Evolutionary conservation across 495 filamentous ascomycete species (phyloP), one percentile per base, ranked within the genome.

Genomic region (Ramalina intermedia): DNA sequence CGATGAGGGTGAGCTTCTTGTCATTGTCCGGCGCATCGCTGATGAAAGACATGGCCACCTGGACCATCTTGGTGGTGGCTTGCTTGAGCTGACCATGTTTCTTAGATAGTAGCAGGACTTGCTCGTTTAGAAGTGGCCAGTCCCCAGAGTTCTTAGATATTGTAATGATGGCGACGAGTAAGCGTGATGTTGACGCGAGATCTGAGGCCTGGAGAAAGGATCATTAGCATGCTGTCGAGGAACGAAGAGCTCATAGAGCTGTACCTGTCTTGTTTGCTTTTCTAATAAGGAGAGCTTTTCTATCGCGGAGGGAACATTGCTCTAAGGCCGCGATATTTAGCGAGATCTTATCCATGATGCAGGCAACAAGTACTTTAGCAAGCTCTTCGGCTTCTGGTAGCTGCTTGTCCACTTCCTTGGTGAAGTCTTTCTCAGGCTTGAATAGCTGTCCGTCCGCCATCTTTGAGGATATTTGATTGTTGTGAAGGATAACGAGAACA

Each of bases 31-130:
- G 86, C 60, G 78, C 74, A 42, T 84, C 76, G 60, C 94, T 85
- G 63, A 98, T 68, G 63, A 95, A 96, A 41, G 68, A 72, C 86
- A 98, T 94, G 47, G 94, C 87, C 46, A 79, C 81, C 72, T 96
- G 91, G 39, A 98, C 91, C 91, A 98, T 98, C 74, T 87, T 90
- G 55, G 91, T 96, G 53, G 85, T 88, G 58, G 91, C 91, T 70
- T 96, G 93, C 66, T 96, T 96, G 66, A 98, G 89, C 70, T 98
- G 91, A 57, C 87, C 85, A 85, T 98, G 91, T 72, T 98, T 98
- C 80, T 96, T 96, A 53, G 90, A 95, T 41, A 96, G 78, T 42
- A 95, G 74, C 44, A 94, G 74, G 50, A 95, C 86, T 66, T 98
- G 90, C 68, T 98, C 91, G 61, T 93, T 96, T 58, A 98, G 76